These are phyloP conservation scores for Anthracocystis walkeri DNA, from an alignment of 1,284 basidiomycete genomes.

Conservation along the genomic window DNA sequence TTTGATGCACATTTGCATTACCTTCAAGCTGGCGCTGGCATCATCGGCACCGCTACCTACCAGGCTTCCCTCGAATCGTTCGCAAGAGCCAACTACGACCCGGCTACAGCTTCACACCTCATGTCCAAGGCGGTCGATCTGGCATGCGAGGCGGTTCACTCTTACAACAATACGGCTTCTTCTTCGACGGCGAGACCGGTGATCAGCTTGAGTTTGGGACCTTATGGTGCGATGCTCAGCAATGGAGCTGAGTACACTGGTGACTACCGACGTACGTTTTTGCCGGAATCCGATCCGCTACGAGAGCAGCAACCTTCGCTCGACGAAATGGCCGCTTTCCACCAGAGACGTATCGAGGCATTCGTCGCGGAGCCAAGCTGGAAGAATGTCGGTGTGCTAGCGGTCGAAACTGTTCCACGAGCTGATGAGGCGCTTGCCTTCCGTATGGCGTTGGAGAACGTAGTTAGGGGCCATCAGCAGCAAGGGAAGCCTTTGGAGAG, in stretches of 20 bases:
- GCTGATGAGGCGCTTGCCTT: conserved; percentile 61
- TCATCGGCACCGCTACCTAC: conserved; percentile 62
- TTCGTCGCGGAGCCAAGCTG: conserved; percentile 43
- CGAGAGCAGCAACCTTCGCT: conserved; percentile 37
- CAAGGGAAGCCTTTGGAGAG: conserved; percentile 28
- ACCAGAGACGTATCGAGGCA: conserved; percentile 47
- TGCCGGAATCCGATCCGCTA: conserved; percentile 31
- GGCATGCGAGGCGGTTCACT: conserved; percentile 44
- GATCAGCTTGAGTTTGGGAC: conserved; percentile 56
- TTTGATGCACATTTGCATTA: conserved; percentile 58
- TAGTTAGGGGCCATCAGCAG: conserved; percentile 21
- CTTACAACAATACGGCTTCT: conserved; percentile 13
- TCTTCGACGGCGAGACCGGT: conserved; percentile 22
- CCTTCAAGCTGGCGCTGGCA: conserved; percentile 56
- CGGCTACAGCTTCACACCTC: conserved; percentile 38
- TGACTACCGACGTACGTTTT: conserved; percentile 49
- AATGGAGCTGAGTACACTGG: conserved; percentile 63
- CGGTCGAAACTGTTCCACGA: conserved; percentile 62
- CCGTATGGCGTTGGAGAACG: conserved; percentile 45
- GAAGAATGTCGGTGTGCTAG: conserved; percentile 52
- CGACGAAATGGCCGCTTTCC: conserved; percentile 53
- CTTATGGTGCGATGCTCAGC: conserved; percentile 59
- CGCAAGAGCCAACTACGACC: conserved; percentile 38
- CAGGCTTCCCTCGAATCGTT: conserved; percentile 59
- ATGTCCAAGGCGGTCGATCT: conserved; percentile 56